A percentile compares a stretch with the other conserved stretches of the same genome.
Evolutionary conservation across 1,139 yeast species (phyloP).

Genomic region (Neolecta irregularis): DNA sequence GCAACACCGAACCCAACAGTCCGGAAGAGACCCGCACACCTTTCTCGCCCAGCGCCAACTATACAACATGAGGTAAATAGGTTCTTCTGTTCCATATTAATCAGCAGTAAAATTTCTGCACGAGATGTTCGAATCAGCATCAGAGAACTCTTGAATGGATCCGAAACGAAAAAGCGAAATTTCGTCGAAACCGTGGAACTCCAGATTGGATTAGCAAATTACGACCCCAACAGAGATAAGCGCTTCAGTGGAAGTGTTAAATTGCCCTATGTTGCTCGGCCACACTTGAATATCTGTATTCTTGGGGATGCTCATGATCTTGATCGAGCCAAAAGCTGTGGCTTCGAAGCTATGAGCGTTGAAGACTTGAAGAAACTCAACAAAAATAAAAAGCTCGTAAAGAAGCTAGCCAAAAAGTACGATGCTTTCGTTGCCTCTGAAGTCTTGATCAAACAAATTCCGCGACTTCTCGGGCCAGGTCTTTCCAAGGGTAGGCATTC

Average conservation of each 20-base stretch:
- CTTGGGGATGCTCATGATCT: conserved; percentile 99
- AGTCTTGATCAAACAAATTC: conserved; percentile 98
- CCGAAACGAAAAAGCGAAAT: conserved; percentile 99
- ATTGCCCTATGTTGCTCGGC: conserved; percentile 99
- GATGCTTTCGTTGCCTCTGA: conserved; percentile 99
- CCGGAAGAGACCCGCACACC: too few relatives aligned
- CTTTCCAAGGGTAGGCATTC: conserved; percentile 51
- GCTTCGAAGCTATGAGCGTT: conserved; percentile 99
- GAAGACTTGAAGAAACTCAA: conserved; percentile 99
- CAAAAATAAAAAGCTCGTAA: conserved; percentile 99
- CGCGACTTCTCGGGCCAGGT: conserved; percentile 99
- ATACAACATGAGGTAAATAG: too few relatives aligned
- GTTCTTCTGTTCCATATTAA: neutral
- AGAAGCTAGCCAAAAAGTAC: conserved; percentile 99
- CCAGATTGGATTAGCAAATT: conserved; percentile 99
- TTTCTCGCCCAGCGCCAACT: too few relatives aligned
- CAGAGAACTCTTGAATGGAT: conserved; percentile 76
- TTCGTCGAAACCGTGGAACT: conserved; percentile 99
- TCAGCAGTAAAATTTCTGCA: conserved; percentile 68
- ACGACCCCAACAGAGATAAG: conserved; percentile 99
- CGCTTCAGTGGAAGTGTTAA: conserved; percentile 99
- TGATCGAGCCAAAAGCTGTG: conserved; percentile 99
- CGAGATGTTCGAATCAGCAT: conserved; percentile 95
- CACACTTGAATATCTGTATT: conserved; percentile 99
- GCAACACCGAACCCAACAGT: too few relatives aligned